Percentiles rank a stretch among this genome's conserved stretches.
These are phyloP conservation scores for Trametes villosa DNA, from an alignment of 768 basidiomycete species.

Conservation along the genomic window DNA sequence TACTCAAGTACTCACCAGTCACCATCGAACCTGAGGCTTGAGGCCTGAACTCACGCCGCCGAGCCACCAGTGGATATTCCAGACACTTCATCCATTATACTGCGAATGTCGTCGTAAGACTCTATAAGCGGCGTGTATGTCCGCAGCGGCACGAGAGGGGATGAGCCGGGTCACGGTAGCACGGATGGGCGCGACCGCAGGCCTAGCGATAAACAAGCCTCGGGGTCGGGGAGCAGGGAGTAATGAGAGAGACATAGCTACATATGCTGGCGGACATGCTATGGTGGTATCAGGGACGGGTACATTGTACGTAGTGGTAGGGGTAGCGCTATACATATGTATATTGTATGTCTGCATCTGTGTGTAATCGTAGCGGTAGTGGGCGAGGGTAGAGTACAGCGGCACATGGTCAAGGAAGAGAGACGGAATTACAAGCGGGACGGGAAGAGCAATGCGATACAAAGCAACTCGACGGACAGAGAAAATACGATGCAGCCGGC, in stretches of 20 bases:
- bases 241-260: conserved; percentile 8
- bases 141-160: too few relatives aligned
- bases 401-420: not conserved
- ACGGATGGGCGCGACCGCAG: too few relatives aligned
- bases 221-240: too few relatives aligned
- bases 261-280: conserved; percentile 6
- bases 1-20: too few relatives aligned
- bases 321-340: conserved; percentile 13
- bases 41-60: too few relatives aligned
- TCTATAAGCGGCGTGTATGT: too few relatives aligned
- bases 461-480: conserved; percentile 8
- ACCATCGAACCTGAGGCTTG: too few relatives aligned
- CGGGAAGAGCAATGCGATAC: conserved; percentile 5
- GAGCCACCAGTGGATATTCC: too few relatives aligned
- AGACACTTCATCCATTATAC: too few relatives aligned
- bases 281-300: conserved; percentile 12
- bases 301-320: conserved; percentile 15
- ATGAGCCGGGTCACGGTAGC: too few relatives aligned
- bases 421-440: not conserved
- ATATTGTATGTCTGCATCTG: conserved; percentile 9
- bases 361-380: not conserved
- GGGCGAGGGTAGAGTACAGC: not conserved
- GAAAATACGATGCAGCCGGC: not conserved
- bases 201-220: too few relatives aligned
- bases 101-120: too few relatives aligned